phyloP scores from a whole-genome alignment of 2,329 filamentous ascomycete species.

The Fusarium verrucosum region DNA sequence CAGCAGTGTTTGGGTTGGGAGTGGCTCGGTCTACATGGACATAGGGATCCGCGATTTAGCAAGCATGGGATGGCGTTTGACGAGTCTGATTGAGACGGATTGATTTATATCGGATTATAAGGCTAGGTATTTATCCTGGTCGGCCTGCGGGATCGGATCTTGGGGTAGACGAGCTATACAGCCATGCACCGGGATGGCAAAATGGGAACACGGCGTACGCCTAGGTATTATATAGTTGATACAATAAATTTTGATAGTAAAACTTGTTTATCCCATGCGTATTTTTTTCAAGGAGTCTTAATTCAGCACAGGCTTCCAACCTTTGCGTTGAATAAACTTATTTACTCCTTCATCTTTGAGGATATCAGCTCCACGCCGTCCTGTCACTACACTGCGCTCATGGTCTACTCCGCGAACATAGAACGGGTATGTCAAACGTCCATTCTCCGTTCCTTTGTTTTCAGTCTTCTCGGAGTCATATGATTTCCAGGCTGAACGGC shows the following conservation, averaged over 20 bases:
- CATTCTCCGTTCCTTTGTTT: background rate
- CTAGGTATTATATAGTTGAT: conserved; percentile 27
- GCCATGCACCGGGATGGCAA: conserved; percentile 11
- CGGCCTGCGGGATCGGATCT: conserved; percentile 8
- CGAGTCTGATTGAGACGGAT: conserved; percentile 25
- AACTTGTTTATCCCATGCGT: background rate
- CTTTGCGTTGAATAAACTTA: conserved; percentile 65
- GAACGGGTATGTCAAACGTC: conserved; percentile 63
- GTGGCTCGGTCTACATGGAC: conserved; percentile 16
- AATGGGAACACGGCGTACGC: conserved; percentile 14
- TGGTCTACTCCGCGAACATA: conserved; percentile 67
- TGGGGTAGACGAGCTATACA: conserved; percentile 27
- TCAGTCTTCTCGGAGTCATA: background rate
- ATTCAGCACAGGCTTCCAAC: conserved; percentile 63
- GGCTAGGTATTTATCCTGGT: conserved; percentile 2
- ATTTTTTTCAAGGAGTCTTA: conserved; percentile 15
- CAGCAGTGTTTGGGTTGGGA: conserved; percentile 5
- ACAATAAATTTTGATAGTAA: conserved; percentile 22
- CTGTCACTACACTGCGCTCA: conserved; percentile 74
- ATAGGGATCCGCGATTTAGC: conserved; percentile 35
- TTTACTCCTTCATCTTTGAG: conserved; percentile 68
- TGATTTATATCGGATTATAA: conserved; percentile 13
- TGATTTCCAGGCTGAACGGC: conserved; percentile 21
- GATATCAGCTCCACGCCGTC: conserved; percentile 66
- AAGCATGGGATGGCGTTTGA: conserved; percentile 47